Conservation (phyloP, 2,329 filamentous ascomycete genomes). For the Paradendryphiella salina region DNA sequence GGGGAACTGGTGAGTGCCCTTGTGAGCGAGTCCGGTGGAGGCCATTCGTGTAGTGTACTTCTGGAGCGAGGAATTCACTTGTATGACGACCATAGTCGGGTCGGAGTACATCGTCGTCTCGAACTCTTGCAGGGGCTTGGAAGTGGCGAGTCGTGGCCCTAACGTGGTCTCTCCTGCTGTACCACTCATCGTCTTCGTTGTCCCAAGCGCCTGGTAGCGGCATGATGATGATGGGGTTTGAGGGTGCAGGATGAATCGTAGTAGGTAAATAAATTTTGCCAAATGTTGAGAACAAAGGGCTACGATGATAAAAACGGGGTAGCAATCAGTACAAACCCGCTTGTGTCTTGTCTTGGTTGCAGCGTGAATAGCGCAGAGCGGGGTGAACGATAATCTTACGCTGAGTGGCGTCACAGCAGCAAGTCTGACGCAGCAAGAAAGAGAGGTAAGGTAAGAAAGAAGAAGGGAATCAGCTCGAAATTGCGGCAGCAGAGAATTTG, state of each 20-base stretch:
- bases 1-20: constrained; percentile 50
- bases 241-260: background rate
- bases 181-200: constrained; percentile 41
- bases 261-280: background rate
- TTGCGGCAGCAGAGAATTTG: constrained; percentile 26
- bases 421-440: constrained; percentile 27
- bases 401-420: constrained; percentile 28
- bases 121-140: constrained; percentile 18
- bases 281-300: background rate
- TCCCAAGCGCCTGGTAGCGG: constrained; percentile 34
- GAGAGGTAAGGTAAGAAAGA: constrained; percentile 22
- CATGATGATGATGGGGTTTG: constrained; percentile 20
- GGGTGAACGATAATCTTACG: constrained; percentile 22
- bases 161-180: constrained; percentile 20
- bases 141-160: constrained; percentile 42
- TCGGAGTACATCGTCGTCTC: constrained; percentile 22
- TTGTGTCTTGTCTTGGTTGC: constrained; percentile 15
- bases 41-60: constrained; percentile 33
- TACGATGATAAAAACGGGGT: constrained; percentile 1
- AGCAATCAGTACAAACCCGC: constrained; percentile 16
- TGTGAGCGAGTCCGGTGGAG: constrained; percentile 52
- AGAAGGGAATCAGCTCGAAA: constrained; percentile 17
- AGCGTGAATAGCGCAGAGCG: constrained; percentile 22
- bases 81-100: constrained; percentile 32
- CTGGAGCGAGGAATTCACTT: constrained; percentile 38